Percentiles rank a stretch among this genome's conserved stretches.
phyloP scores from a whole-genome alignment of 495 filamentous ascomycete genomes.

The Penicillium robsamsonii region DNA sequence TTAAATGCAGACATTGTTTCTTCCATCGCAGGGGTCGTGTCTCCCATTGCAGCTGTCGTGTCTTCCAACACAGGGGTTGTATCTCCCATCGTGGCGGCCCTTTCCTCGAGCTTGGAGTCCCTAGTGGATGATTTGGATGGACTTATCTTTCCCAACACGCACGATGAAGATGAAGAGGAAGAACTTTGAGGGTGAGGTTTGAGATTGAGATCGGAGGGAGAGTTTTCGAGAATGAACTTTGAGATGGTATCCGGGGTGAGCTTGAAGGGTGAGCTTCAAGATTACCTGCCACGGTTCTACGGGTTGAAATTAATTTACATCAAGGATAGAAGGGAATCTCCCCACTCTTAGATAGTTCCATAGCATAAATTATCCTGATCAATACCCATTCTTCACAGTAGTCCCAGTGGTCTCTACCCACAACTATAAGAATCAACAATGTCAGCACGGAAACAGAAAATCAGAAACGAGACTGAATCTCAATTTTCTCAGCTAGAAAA shows the following conservation, averaged over 20 bases:
- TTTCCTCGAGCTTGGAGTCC: neutral
- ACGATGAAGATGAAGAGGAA: neutral
- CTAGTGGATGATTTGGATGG: neutral
- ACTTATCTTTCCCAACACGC: neutral
- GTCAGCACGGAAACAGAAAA: neutral
- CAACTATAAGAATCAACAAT: neutral
- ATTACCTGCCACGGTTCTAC: neutral
- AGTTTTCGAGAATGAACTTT: neutral
- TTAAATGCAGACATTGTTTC: neutral
- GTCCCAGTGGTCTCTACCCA: neutral
- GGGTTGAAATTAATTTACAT: neutral
- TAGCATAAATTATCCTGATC: neutral
- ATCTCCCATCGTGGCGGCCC: neutral
- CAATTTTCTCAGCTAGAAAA: slow-evolving; percentile 10
- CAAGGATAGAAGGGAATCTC: neutral
- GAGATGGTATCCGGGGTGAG: neutral
- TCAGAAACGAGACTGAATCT: neutral
- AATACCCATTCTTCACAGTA: neutral
- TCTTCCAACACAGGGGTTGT: neutral
- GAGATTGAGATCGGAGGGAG: neutral
- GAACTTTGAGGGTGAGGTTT: neutral
- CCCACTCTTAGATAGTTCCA: neutral
- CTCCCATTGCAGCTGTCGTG: neutral
- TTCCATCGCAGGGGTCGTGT: neutral
- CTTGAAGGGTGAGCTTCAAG: neutral